Percentiles rank a stretch among this genome's conserved stretches.
Evolutionary conservation across 768 basidiomycete genomes (phyloP).

Genomic region (Podaxis sp.): DNA sequence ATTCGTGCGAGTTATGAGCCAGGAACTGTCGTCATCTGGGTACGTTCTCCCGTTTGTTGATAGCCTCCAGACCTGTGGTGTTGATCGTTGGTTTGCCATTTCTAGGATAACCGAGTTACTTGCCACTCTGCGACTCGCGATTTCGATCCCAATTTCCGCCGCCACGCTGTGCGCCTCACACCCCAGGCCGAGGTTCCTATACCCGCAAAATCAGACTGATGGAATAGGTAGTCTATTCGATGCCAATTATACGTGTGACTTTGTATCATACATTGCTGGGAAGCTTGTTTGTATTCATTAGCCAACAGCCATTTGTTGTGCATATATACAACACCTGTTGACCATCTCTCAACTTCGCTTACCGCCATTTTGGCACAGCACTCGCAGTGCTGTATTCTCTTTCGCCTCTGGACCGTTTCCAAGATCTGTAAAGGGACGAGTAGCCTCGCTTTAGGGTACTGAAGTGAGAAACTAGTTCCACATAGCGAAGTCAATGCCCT

Average conservation of each 20-base stretch:
- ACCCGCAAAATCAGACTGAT: slow-evolving; percentile 3
- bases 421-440: too few relatives aligned
- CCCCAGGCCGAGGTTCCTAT: slow-evolving; percentile 48
- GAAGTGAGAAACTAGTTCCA: too few relatives aligned
- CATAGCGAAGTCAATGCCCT: too few relatives aligned
- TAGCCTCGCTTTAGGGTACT: too few relatives aligned
- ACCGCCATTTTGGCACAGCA: too few relatives aligned
- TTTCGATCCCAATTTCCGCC: slow-evolving; percentile 33
- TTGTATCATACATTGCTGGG: too few relatives aligned
- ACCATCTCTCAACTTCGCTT: too few relatives aligned
- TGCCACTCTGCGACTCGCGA: slow-evolving; percentile 45
- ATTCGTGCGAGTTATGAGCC: slow-evolving; percentile 50
- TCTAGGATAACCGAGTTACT: slow-evolving; percentile 49
- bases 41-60: slow-evolving; percentile 15
- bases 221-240: background rate
- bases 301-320: too few relatives aligned
- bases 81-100: background rate
- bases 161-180: slow-evolving; percentile 48
- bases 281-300: too few relatives aligned
- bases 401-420: too few relatives aligned
- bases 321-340: too few relatives aligned
- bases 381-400: too few relatives aligned
- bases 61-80: background rate
- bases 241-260: background rate
- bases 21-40: slow-evolving; percentile 60